These are phyloP conservation scores for Thinopyrum elongatum DNA, from an alignment of 176 grass and related monocot genomes.

Conservation along the genomic window DNA sequence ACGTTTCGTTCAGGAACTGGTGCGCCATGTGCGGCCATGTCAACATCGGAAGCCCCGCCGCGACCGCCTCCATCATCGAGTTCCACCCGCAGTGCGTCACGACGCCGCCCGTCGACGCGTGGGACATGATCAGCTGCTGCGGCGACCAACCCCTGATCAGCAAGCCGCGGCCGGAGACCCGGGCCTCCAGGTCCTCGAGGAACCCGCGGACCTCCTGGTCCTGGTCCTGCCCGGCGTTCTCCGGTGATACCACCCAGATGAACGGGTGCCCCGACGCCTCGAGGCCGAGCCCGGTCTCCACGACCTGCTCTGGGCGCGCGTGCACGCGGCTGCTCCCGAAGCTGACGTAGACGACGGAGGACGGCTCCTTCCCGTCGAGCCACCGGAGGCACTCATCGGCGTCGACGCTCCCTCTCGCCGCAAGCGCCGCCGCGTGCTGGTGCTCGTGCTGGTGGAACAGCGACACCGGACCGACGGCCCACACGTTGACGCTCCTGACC, in stretches of 20 bases:
- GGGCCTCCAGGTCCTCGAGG: background rate
- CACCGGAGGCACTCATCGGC: constrained; percentile 24
- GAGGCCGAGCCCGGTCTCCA: constrained; percentile 38
- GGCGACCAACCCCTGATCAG: constrained; percentile 55
- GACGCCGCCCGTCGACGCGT: constrained; percentile 9
- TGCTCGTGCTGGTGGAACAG: constrained; percentile 24
- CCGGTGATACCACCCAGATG: constrained; percentile 27
- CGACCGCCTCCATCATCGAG: constrained; percentile 40
- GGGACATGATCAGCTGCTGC: constrained; percentile 31
- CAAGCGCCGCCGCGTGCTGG: background rate
- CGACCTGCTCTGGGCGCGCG: constrained; percentile 3
- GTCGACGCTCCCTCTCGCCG: constrained; percentile 11
- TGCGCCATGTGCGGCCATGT: constrained; percentile 55
- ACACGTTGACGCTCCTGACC: background rate
- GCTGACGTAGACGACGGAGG: constrained; percentile 48
- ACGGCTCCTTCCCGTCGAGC: constrained; percentile 34
- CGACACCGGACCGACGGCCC: constrained; percentile 35
- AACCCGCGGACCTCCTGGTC: background rate
- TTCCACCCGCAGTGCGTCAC: constrained; percentile 84
- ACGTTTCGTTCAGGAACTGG: constrained; percentile 62
- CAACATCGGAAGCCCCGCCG: constrained; percentile 33
- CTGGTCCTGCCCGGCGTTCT: background rate
- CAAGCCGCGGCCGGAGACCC: background rate
- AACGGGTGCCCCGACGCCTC: constrained; percentile 26
- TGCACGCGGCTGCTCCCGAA: constrained; percentile 40